Evolutionary conservation across 176 grass and related monocot species (phyloP).

Genomic region (Cenchrus americanus): DNA sequence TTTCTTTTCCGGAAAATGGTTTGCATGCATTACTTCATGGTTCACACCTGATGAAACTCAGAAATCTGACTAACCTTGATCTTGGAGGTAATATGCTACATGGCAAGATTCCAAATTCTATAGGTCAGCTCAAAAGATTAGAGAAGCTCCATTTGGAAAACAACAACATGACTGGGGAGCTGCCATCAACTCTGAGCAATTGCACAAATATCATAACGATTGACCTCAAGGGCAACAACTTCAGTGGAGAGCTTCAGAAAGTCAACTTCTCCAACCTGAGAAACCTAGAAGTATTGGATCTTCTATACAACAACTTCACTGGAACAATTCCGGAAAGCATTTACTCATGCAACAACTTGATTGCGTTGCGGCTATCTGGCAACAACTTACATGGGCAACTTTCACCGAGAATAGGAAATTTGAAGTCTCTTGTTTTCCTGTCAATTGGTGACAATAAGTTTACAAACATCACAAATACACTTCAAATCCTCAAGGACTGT

Average conservation of each 20-base stretch:
- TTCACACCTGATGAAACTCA: slow-evolving; percentile 42
- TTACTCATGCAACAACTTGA: slow-evolving; percentile 61
- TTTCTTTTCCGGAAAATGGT: slow-evolving; percentile 56
- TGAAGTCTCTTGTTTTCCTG: slow-evolving; percentile 56
- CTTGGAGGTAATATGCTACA: slow-evolving; percentile 47
- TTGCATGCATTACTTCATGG: slow-evolving; percentile 57
- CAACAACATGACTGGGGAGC: slow-evolving; percentile 55
- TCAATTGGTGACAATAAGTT: slow-evolving; percentile 58
- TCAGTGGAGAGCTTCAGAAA: slow-evolving; percentile 46
- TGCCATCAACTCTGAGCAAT: slow-evolving; percentile 55
- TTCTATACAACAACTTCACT: slow-evolving; percentile 52
- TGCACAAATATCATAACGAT: slow-evolving; percentile 49
- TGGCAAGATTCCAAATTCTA: slow-evolving; percentile 55
- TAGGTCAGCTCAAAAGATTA: slow-evolving; percentile 53
- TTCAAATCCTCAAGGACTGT: slow-evolving; percentile 56
- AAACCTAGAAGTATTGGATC: slow-evolving; percentile 45
- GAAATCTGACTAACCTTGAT: slow-evolving; percentile 50
- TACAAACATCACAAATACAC: slow-evolving; percentile 49
- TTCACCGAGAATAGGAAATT: slow-evolving; percentile 49
- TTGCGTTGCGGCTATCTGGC: slow-evolving; percentile 54
- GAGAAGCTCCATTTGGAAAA: slow-evolving; percentile 43
- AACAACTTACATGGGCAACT: slow-evolving; percentile 55
- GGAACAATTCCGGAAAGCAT: slow-evolving; percentile 68
- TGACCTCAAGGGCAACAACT: slow-evolving; percentile 36
- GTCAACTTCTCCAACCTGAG: slow-evolving; percentile 62